Base-by-base conservation (phyloP, 441 rosid genomes). In the Populus trichocarpa region DNA sequence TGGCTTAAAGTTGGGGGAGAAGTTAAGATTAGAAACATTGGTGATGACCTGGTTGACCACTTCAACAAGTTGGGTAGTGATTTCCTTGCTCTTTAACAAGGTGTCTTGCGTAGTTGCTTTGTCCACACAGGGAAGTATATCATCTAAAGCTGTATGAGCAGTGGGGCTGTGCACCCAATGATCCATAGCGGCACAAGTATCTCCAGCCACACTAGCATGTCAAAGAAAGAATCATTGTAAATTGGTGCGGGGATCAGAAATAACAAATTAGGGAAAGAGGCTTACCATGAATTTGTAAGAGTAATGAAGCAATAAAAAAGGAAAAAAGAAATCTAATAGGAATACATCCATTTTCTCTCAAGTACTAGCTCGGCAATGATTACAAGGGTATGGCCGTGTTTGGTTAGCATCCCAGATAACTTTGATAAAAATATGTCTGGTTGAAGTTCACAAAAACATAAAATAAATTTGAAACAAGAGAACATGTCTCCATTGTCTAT, bases 51-150 rank as follows among this genome's bases (percentile, higher is more conserved):
- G 88, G 81, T 96, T 94, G 25, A 96, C 83, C 22, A 93, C 86
- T 69, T 90, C 93, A 1, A 87, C 98, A 11, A 91, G 89, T 80
- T 96, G 91, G 35, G 87, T 79, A 5, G 96, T 88, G 35, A 94
- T 92, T 81, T 93, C 98, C 83, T 85, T 91, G 88, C 89, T 91
- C 73, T 84, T 85, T 64, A 70, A 42, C 73, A 89, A 72, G 5
- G 94, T 94, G 71, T 92, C 96, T 57, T 91, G 94, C 36, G 97
- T 88, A 2, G 96, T 96, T 25, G 89, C 85, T n/a, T 81, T 88
- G 83, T 96, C 97, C n/a, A 94, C 88, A 69, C 99, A 94, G 20
- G 99, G 97, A 74, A 96, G 85, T 64, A 96, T 89, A 71, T 91
- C 90, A 26, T 96, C 99, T 59, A 96, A 77, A 42, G 98, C 94